Percentiles rank a stretch among this genome's conserved stretches.
phyloP scores from a whole-genome alignment of 1,139 yeast species.

The Taphrina pruni region DNA sequence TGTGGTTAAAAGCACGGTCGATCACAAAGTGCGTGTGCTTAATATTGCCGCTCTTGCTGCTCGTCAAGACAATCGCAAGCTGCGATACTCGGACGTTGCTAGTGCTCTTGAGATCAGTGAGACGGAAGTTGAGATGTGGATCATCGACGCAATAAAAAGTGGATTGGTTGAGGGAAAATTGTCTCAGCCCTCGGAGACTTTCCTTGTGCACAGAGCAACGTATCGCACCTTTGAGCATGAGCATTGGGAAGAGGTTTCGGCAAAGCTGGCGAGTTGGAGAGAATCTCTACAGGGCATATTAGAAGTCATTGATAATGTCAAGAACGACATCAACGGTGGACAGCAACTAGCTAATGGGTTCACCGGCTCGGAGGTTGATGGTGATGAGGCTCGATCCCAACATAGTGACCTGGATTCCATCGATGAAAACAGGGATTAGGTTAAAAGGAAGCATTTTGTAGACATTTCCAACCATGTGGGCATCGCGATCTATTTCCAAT shows the following conservation, averaged over 20 bases:
- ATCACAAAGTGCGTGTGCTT: conserved; percentile 47
- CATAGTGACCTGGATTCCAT: conserved; percentile 15
- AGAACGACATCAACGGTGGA: conserved; percentile 29
- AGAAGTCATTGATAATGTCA: conserved; percentile 47
- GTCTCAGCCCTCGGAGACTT: conserved; percentile 53
- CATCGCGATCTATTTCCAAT: not conserved
- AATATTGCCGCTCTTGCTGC: conserved; percentile 47
- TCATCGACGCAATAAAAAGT: conserved; percentile 56
- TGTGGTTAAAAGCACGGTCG: conserved; percentile 48
- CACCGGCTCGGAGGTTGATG: conserved; percentile 33
- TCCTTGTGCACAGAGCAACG: conserved; percentile 54
- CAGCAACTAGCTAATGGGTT: conserved; percentile 43
- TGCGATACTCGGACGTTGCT: conserved; percentile 52
- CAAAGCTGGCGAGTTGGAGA: conserved; percentile 54
- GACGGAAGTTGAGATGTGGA: conserved; percentile 54
- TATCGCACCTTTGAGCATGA: conserved; percentile 53
- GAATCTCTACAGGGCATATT: conserved; percentile 51
- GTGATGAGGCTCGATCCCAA: conserved; percentile 28
- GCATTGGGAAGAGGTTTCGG: conserved; percentile 54
- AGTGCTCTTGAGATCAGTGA: conserved; percentile 51
- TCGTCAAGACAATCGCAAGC: conserved; percentile 45
- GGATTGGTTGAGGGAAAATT: conserved; percentile 57
- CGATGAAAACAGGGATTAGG: conserved; percentile 37
- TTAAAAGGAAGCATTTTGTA: conserved; percentile 10
- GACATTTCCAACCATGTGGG: conserved; percentile 1